Conservation (phyloP, 2,329 filamentous ascomycete genomes). For the Whalleya microplaca region DNA sequence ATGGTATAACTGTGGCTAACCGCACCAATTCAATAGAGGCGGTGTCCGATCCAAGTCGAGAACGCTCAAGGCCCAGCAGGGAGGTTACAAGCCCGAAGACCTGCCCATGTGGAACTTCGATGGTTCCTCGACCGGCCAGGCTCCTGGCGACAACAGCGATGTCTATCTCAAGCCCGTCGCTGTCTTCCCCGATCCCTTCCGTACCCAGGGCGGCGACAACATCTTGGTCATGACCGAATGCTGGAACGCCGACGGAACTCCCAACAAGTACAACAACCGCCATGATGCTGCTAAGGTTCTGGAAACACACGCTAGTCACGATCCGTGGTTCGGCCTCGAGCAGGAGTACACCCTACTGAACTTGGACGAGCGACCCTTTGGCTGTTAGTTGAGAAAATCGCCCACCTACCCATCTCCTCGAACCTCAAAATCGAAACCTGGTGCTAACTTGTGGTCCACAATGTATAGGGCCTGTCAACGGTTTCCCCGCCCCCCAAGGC, state of each 20-base stretch:
- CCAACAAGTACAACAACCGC: constrained; percentile 98
- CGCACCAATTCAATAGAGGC: not conserved
- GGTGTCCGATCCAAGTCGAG: not conserved
- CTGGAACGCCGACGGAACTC: constrained; percentile 90
- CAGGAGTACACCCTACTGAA: constrained; percentile 97
- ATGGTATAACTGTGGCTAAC: not conserved
- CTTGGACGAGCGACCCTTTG: constrained; percentile 83
- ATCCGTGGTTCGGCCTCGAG: constrained; percentile 97
- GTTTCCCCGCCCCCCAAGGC: constrained; percentile 90
- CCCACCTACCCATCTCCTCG: not conserved
- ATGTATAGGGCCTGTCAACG: constrained; percentile 60
- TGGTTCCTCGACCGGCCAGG: constrained; percentile 90
- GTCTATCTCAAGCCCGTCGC: constrained; percentile 93
- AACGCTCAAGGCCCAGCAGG: not conserved
- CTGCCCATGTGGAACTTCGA: constrained; percentile 62
- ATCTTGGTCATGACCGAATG: constrained; percentile 93
- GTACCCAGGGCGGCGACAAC: constrained; percentile 72
- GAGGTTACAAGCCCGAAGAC: constrained; percentile 46
- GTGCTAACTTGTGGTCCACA: not conserved
- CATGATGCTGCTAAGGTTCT: constrained; percentile 90
- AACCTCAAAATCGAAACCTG: not conserved
- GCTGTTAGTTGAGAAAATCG: constrained; percentile 54
- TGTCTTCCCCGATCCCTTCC: constrained; percentile 91
- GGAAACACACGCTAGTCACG: constrained; percentile 79
- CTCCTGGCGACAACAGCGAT: constrained; percentile 93